A percentile compares a stretch with the other conserved stretches of the same genome.
phyloP scores from a whole-genome alignment of 768 basidiomycete genomes.

The Botryobasidium botryosum region DNA sequence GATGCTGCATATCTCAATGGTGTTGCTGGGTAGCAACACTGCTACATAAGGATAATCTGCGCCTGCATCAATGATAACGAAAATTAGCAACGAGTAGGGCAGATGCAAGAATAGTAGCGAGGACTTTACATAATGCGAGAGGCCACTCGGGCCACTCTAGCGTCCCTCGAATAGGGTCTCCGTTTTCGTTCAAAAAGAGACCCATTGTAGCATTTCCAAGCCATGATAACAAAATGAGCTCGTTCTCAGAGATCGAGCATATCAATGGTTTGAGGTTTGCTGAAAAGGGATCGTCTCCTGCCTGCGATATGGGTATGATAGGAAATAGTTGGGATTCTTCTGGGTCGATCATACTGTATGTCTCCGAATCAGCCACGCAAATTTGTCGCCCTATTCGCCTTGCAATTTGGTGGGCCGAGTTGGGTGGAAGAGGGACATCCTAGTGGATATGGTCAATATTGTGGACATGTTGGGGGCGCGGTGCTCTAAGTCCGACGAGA shows the following conservation, averaged over 20 bases:
- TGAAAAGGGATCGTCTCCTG: too few species aligned
- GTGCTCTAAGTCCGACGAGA: too few species aligned
- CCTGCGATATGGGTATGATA: too few species aligned
- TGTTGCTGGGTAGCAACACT: conserved; percentile 60
- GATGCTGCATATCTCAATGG: conserved; percentile 66
- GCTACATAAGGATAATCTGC: conserved; percentile 71
- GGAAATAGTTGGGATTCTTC: too few species aligned
- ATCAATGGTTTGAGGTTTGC: too few species aligned
- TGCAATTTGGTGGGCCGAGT: too few species aligned
- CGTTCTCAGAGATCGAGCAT: too few species aligned
- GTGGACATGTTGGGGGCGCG: too few species aligned
- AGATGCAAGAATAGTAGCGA: background rate
- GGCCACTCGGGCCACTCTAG: conserved; percentile 75
- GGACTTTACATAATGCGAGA: conserved; percentile 46
- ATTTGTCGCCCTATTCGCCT: conserved; percentile 43
- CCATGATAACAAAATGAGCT: conserved; percentile 78
- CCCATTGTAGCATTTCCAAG: conserved; percentile 69
- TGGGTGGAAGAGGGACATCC: too few species aligned
- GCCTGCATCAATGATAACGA: conserved; percentile 24
- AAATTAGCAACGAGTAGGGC: background rate
- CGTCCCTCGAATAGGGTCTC: conserved; percentile 82
- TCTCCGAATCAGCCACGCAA: conserved; percentile 54
- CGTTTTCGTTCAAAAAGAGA: conserved; percentile 66
- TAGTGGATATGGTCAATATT: too few species aligned
- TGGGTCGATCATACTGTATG: conserved; percentile 69